Base-by-base conservation (phyloP, 2,329 filamentous ascomycete genomes). In the Elsinoe arachidis region DNA sequence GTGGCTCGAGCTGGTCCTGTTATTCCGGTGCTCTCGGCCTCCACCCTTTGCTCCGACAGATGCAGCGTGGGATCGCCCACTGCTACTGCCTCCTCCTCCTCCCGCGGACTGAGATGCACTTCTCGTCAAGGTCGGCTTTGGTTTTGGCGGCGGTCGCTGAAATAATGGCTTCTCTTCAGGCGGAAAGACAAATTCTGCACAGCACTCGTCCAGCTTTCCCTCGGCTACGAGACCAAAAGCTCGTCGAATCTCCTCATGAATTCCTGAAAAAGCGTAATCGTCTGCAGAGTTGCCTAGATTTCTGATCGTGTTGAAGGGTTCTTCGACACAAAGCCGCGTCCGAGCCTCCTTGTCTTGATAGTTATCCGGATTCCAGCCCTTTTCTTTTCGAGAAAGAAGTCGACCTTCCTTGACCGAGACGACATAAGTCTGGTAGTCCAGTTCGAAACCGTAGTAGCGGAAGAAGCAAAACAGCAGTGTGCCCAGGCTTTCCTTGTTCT, bases 231-330 rank as follows among this genome's bases (percentile, higher is more conserved):
- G 73, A 58, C 90, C 87, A 68, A 96, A 97, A 0, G 93, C 93
- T 63, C 90, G 81, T 60, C 93, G 84, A 52, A 99, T 77, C 72
- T 99, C 93, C 63, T 90, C 72, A 69, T 99, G 93, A 30, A 99
- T 81, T 1, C 93, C 93, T 53, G 87, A 83, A 73, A 96, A 96
- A 0, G 93, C 92, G 43, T 88, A 95, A 69, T 96, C 91, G 68
- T 99, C 93, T 7, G 90, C 93, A 1, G 93, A 97, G 66, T 99
- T 99, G 41, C 91, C 93, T 46, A 99, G 78, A 69, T 99, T 99
- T 41, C 93, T 83, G 35, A 80, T 80, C 3, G 80, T 86, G 66
- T 96, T 99, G 77, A 99, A 99, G 0, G 93, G 93, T 70, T 99
- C 93, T 69, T 99, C 93, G 10, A 99, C 89, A 69, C 92, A 96